A percentile compares a stretch with the other conserved stretches of the same genome.
Evolutionary conservation across 495 filamentous ascomycete genomes (phyloP).

Genomic region (Aspergillus cristatus): DNA sequence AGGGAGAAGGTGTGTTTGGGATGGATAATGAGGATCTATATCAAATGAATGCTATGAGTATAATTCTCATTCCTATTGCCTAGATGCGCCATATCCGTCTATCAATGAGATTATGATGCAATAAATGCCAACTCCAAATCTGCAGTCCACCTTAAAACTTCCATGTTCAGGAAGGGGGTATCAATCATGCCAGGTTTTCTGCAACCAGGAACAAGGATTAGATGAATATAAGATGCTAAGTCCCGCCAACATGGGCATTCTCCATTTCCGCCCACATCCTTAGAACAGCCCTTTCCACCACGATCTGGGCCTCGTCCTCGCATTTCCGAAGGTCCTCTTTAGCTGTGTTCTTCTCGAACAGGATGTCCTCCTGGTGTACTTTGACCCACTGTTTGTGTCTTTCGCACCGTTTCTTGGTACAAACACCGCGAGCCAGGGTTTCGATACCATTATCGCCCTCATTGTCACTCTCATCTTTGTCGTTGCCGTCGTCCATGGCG

Average conservation of each 20-base stretch:
- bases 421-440: conserved; percentile 36
- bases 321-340: conserved; percentile 29
- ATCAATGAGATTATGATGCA: too few relatives aligned
- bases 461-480: conserved; percentile 7
- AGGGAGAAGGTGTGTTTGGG: conserved; percentile 34
- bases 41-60: too few relatives aligned
- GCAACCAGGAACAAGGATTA: neutral
- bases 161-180: too few relatives aligned
- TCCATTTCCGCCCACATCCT: conserved; percentile 35
- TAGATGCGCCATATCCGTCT: too few relatives aligned
- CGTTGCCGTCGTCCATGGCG: conserved; percentile 21
- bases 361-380: conserved; percentile 40
- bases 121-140: too few relatives aligned
- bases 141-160: too few relatives aligned
- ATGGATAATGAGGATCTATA: too few relatives aligned
- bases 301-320: conserved; percentile 36
- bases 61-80: too few relatives aligned
- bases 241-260: conserved; percentile 14
- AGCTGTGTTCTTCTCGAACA: conserved; percentile 37
- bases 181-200: conserved; percentile 13
- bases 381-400: conserved; percentile 44
- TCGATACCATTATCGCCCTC: conserved; percentile 11
- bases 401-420: conserved; percentile 44
- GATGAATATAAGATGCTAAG: conserved; percentile 1
- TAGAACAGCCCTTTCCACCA: conserved; percentile 39